Base-by-base conservation (phyloP, 2,329 filamentous ascomycete species). In the Botrytis hyacinthi region DNA sequence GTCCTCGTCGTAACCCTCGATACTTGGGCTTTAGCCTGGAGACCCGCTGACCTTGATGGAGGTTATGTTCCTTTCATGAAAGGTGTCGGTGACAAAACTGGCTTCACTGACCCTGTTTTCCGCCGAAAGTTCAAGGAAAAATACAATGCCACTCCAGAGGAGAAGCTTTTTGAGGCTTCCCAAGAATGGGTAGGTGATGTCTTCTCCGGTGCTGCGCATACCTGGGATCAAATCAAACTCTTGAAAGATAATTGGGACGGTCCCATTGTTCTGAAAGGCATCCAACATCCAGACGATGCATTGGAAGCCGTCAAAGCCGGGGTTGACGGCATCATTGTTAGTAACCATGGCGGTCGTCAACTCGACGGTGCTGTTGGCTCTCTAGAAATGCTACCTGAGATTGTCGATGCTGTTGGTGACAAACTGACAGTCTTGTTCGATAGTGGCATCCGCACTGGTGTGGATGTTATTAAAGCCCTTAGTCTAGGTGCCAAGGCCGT, bases 1-100 rank as follows among this genome's bases (percentile, higher is more conserved):
- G 90, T 89, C 0, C 84, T 94, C 0, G 87, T 94, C 10, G 89
- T 94, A 0, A 94, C 92, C 0, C 84, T 93, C 0, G 92, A 94
- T 80, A 93, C 91, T 0, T 92, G 89, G 81, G 86, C 86, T 20
- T 84, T 94, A 51, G 87, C 87, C 0, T 94, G 91, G 91, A 85
- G 92, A 54, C 91, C 91, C 0, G 85, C 84, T 0, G 91, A 93
- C 78, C 85, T 93, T 7, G 91, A 93, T 76, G 85, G 86, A 22
- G 87, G 84, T 4, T 91, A 88, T 77, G 78, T 89, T 0, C 87
- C 90, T 0, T 92, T 92, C 76, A 82, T 89, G 42, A 85, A 83
- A 57, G 87, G 88, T 0, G 80, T 87, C 16, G 91, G 91, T 3
- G 86, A 88, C 69, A 84, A 87, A 62, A 85, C 90, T 3, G 91